Base-by-base conservation (phyloP, 1,139 yeast genomes). In the Suhomyces guaymorum region DNA sequence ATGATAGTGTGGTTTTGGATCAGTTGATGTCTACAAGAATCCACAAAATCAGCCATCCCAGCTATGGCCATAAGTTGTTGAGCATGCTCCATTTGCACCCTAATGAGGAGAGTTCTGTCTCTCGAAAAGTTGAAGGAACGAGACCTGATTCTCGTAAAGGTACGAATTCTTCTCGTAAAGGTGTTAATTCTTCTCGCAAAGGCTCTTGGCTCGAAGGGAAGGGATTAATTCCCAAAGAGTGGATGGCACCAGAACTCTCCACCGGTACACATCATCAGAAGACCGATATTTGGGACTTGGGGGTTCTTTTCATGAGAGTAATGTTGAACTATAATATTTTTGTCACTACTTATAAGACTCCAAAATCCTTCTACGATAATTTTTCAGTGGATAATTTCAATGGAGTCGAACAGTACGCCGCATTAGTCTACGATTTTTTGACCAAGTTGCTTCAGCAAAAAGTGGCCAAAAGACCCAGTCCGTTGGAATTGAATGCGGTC, bases 231-330 rank as follows among this genome's bases (percentile, higher is more conserved):
- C 69, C 73, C 1, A 41, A 42, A 5, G 46, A 46, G 0, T 89
- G 96, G 97, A 61, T 61, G 8, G 92, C 96, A 0, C 96, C 97
- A 0, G 97, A 89, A 53, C 50, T 83, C 11, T 52, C 59, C 5
- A 62, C 66, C 4, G 64, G 57, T 24, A 47, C 58, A 12, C 82
- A 83, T 8, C 85, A 82, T 38, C 68, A 87, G 28, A 87, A 88
- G 53, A 81, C 96, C 0, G 98, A 94, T 61, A 82, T 94, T 5
- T 92, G 97, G 96, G 85, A 86, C 49, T 63, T 90, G 32, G 98
- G 97, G 3, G 87, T 86, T 0, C 59, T 86, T 4, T 82, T 92
- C 48, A 64, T 86, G 17, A 78, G 86, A 43, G 72, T 88, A 51
- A 76, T 89, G 54, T 65, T 80, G 27, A 95, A 95, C 7, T 54